Evolutionary conservation across 768 basidiomycete species (phyloP).

Genomic region (Russula abietina): DNA sequence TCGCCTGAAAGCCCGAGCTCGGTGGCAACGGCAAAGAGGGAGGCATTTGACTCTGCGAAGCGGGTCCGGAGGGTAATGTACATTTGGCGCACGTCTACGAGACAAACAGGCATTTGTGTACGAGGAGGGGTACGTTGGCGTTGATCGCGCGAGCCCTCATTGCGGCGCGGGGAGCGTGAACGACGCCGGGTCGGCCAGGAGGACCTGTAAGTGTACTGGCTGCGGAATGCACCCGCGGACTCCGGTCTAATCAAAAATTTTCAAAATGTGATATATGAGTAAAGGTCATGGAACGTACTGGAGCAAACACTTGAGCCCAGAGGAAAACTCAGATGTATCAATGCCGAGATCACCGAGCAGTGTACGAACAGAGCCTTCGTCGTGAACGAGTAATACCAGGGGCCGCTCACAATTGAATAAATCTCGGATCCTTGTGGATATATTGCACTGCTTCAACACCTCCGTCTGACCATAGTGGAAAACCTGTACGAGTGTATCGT

Average conservation of each 20-base stretch:
- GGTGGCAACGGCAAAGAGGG: conserved; percentile 6
- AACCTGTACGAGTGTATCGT: neutral
- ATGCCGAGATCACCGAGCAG: conserved; percentile 11
- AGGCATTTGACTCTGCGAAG: conserved; percentile 4
- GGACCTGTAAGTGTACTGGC: neutral
- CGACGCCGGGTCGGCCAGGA: conserved; percentile 19
- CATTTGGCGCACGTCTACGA: conserved; percentile 21
- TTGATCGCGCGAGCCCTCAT: neutral
- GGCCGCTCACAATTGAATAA: conserved; percentile 7
- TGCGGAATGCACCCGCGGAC: neutral
- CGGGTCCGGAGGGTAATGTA: conserved; percentile 18
- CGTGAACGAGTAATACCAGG: conserved; percentile 17
- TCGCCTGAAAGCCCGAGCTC: conserved; percentile 15
- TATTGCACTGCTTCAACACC: conserved; percentile 4
- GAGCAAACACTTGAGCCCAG: conserved; percentile 15
- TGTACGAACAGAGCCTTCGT: conserved; percentile 4
- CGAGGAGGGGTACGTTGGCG: conserved; percentile 15
- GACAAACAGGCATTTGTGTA: neutral
- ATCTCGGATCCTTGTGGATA: conserved; percentile 10
- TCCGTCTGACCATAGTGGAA: conserved; percentile 16
- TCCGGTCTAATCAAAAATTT: conserved; percentile 1
- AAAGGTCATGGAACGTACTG: neutral
- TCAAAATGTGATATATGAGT: neutral
- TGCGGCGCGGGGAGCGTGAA: conserved; percentile 21
- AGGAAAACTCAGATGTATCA: conserved; percentile 1